Percentiles rank a stretch among this genome's conserved stretches.
Conservation (phyloP, 306 rosid species). For the Acacia crassicarpa region DNA sequence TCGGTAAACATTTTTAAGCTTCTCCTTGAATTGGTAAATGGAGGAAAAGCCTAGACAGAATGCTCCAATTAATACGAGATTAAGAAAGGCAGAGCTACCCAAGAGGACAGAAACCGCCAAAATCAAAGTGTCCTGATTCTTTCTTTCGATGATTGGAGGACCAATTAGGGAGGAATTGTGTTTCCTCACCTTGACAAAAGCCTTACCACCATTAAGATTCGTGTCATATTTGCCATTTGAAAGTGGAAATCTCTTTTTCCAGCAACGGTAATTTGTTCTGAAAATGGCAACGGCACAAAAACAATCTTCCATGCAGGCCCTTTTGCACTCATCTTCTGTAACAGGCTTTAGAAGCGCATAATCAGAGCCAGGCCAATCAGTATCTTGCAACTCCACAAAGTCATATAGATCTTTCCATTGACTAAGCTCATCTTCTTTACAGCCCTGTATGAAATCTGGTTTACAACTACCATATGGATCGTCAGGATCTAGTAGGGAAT, state of each 20-base stretch:
- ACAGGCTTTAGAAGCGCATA: constrained; percentile 21
- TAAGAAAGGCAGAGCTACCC: constrained; percentile 43
- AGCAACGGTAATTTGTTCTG: constrained; percentile 35
- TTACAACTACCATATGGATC: constrained; percentile 41
- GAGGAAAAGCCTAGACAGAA: constrained; percentile 20
- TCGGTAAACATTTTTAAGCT: not conserved
- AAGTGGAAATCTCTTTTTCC: constrained; percentile 55
- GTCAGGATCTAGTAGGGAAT: constrained; percentile 35
- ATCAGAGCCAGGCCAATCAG: constrained; percentile 44
- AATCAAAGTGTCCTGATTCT: constrained; percentile 28
- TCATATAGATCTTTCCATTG: constrained; percentile 15
- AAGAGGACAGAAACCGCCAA: constrained; percentile 41
- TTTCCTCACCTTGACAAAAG: constrained; percentile 46
- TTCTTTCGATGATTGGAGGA: constrained; percentile 23
- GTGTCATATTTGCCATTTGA: constrained; percentile 42
- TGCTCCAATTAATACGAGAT: constrained; percentile 25
- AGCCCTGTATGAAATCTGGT: constrained; percentile 44
- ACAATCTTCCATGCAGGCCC: constrained; percentile 54
- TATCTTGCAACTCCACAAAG: constrained; percentile 5
- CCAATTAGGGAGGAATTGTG: constrained; percentile 25
- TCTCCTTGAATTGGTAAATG: constrained; percentile 16
- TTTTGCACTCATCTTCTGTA: constrained; percentile 33
- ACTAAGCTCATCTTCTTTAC: constrained; percentile 33
- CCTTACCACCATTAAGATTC: constrained; percentile 30
- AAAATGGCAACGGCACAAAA: constrained; percentile 44